A percentile compares a stretch with the other conserved stretches of the same genome.
phyloP scores from a whole-genome alignment of 805 yeast genomes.

The Lipomyces orientalis region DNA sequence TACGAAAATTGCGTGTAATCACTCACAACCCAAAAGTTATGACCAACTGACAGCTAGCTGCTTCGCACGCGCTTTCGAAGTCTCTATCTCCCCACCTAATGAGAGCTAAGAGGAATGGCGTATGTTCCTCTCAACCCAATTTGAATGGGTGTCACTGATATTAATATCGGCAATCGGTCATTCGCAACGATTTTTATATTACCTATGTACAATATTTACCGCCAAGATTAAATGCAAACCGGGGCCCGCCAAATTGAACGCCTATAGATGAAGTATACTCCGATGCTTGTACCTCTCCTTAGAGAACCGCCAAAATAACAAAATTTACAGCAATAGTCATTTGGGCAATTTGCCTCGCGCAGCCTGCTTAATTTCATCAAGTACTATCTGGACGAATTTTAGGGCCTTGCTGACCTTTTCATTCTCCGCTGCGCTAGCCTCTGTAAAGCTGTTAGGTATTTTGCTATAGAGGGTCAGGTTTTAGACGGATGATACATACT shows the following conservation, averaged over 20 bases:
- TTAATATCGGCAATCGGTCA: background rate
- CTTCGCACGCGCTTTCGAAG: background rate
- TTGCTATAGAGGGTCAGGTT: background rate
- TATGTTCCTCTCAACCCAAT: constrained; percentile 9
- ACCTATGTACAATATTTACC: background rate
- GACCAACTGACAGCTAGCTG: background rate
- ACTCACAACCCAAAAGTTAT: background rate
- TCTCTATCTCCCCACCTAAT: constrained; percentile 10
- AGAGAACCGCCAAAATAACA: background rate
- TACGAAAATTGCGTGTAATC: background rate
- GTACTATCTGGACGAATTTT: constrained; percentile 20
- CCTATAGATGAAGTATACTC: background rate
- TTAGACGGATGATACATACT: constrained; percentile 8
- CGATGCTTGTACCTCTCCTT: background rate
- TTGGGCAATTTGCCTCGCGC: constrained; percentile 22
- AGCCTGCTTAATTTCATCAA: constrained; percentile 32
- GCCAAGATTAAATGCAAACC: background rate
- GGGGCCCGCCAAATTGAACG: background rate
- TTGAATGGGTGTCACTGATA: background rate
- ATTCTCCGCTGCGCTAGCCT: constrained; percentile 11
- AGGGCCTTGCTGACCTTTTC: constrained; percentile 21
- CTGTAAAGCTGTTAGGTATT: constrained; percentile 6
- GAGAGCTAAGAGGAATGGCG: constrained; percentile 9
- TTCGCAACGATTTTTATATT: background rate
- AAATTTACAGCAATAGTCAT: background rate